phyloP scores from a whole-genome alignment of 2,329 filamentous ascomycete genomes.

The Ramularia endophylla region DNA sequence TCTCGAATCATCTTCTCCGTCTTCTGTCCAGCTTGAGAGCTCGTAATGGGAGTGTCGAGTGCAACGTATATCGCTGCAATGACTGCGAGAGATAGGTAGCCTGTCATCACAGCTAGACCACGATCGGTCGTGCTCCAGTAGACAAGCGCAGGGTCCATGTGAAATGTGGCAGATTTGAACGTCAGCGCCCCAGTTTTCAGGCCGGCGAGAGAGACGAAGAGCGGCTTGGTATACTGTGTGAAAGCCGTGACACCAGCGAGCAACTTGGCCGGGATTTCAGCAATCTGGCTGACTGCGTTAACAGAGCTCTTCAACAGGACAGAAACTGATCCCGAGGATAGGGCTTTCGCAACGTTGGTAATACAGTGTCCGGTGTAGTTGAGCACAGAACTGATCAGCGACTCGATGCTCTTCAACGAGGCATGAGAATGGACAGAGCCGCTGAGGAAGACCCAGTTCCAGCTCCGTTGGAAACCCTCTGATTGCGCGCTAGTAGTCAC shows the following conservation, averaged over 20 bases:
- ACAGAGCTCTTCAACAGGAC: conserved; percentile 12
- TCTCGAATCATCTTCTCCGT: conserved; percentile 75
- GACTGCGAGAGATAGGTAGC: conserved; percentile 71
- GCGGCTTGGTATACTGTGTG: conserved; percentile 13
- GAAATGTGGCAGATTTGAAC: conserved; percentile 9
- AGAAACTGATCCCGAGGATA: conserved; percentile 21
- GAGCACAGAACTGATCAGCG: conserved; percentile 20
- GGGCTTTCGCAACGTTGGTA: conserved; percentile 20
- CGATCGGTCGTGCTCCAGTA: conserved; percentile 50
- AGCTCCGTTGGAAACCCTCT: conserved; percentile 13
- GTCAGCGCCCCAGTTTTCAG: conserved; percentile 20
- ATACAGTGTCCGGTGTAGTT: conserved; percentile 18
- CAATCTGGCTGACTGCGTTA: conserved; percentile 5
- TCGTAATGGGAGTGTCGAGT: conserved; percentile 65
- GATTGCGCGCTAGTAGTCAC: conserved; percentile 8
- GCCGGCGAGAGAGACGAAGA: conserved; percentile 16
- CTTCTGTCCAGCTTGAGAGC: conserved; percentile 49
- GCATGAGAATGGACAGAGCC: conserved; percentile 25
- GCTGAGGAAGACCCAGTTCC: conserved; percentile 23
- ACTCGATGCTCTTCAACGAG: conserved; percentile 22
- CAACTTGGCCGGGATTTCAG: conserved; percentile 12
- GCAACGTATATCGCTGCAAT: conserved; percentile 74
- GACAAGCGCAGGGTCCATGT: conserved; percentile 34
- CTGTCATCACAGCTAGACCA: conserved; percentile 68
- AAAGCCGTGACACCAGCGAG: conserved; percentile 10